phyloP scores from a whole-genome alignment of 257 asterid genomes.

The Leptodermis oblonga region DNA sequence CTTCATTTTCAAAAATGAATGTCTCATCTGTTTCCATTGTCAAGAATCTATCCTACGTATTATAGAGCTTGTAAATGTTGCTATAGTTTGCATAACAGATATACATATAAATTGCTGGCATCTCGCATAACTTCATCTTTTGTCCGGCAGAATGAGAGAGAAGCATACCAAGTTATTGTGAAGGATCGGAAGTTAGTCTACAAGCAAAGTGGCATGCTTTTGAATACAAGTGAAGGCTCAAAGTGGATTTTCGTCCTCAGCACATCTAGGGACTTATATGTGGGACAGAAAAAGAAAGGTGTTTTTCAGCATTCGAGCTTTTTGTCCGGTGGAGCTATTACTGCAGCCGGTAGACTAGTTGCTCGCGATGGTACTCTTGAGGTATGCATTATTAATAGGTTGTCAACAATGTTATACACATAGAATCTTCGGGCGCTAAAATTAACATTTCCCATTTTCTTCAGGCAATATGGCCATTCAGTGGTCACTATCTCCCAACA shows the following conservation, averaged over 20 bases:
- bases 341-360: slow-evolving; percentile 62
- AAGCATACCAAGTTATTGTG: slow-evolving; percentile 46
- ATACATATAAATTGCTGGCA: background rate
- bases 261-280: slow-evolving; percentile 45
- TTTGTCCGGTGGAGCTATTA: slow-evolving; percentile 52
- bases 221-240: slow-evolving; percentile 44
- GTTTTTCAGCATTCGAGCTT: slow-evolving; percentile 61
- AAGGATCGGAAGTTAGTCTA: slow-evolving; percentile 49
- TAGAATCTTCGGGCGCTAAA: background rate
- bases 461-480: slow-evolving; percentile 71
- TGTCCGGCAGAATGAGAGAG: slow-evolving; percentile 50
- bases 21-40: too few species aligned
- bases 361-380: slow-evolving; percentile 52
- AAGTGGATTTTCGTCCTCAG: slow-evolving; percentile 80
- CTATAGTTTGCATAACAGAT: too few species aligned
- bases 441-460: background rate
- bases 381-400: slow-evolving; percentile 27
- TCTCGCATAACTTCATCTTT: background rate
- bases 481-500: slow-evolving; percentile 83
- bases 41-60: too few species aligned
- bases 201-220: slow-evolving; percentile 42
- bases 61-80: too few species aligned
- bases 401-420: too few species aligned
- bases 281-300: slow-evolving; percentile 53
- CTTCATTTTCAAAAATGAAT: background rate